Conservation (phyloP, 2,329 filamentous ascomycete species). For the Epichloe bromicola region DNA sequence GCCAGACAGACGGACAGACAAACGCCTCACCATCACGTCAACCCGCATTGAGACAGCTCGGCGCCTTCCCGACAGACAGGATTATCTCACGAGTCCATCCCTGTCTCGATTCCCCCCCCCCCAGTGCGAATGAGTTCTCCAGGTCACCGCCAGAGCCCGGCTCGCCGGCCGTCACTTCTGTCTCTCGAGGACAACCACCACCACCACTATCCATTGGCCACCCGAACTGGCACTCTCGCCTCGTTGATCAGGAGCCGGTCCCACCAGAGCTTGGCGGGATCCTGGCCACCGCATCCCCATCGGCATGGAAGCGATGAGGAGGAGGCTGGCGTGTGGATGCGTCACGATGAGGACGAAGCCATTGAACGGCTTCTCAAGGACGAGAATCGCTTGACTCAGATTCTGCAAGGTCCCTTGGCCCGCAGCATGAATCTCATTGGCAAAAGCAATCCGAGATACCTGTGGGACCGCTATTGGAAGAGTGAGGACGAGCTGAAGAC, state of each 20-base stretch:
- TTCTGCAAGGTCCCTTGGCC: slow-evolving; percentile 58
- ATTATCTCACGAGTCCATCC: background rate
- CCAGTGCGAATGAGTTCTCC: slow-evolving; percentile 17
- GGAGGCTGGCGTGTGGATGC: slow-evolving; percentile 14
- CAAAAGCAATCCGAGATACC: slow-evolving; percentile 72
- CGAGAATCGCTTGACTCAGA: slow-evolving; percentile 44
- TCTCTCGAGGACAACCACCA: slow-evolving; percentile 19
- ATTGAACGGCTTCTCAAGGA: slow-evolving; percentile 33
- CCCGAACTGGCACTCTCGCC: slow-evolving; percentile 24
- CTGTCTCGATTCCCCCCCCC: background rate
- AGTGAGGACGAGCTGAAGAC: slow-evolving; percentile 57
- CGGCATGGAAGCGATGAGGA: slow-evolving; percentile 18
- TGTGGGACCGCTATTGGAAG: slow-evolving; percentile 81
- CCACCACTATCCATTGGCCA: slow-evolving; percentile 19
- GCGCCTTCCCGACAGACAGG: background rate
- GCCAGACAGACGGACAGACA: too few relatives aligned
- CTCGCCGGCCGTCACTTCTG: slow-evolving; percentile 20
- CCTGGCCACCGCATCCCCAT: slow-evolving; percentile 11
- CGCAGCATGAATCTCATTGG: slow-evolving; percentile 79
- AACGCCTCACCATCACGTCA: background rate
- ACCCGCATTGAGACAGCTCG: background rate
- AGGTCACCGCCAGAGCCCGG: slow-evolving; percentile 12
- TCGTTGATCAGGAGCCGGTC: slow-evolving; percentile 27
- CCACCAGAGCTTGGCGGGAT: slow-evolving; percentile 19
- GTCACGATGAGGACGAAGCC: slow-evolving; percentile 27